These are phyloP conservation scores for Boletus rex-veris DNA, from an alignment of 768 basidiomycete genomes.

Conservation along the genomic window DNA sequence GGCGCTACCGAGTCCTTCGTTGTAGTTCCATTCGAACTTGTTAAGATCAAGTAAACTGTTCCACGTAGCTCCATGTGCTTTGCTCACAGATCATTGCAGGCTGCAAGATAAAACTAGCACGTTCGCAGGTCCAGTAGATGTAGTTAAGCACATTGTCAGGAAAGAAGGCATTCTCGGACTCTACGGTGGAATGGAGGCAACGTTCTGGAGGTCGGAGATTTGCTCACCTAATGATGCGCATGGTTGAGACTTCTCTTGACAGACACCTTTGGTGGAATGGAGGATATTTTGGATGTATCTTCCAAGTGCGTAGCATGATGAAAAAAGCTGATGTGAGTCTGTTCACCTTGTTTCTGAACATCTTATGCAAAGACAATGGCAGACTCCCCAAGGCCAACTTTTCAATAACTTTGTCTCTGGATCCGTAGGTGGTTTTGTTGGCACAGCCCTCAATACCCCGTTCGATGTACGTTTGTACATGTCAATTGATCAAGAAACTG, in stretches of 20 bases:
- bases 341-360: background rate
- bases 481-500: background rate
- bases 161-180: slow-evolving; percentile 82
- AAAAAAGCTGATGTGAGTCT: slow-evolving; percentile 77
- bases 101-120: slow-evolving; percentile 92
- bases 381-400: slow-evolving; percentile 68
- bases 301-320: slow-evolving; percentile 73
- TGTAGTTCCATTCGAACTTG: slow-evolving; percentile 95
- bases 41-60: slow-evolving; percentile 68
- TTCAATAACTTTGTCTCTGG: slow-evolving; percentile 94
- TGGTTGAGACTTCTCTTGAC: background rate
- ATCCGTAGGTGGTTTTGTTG: slow-evolving; percentile 82
- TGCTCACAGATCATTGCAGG: slow-evolving; percentile 34
- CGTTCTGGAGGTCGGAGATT: slow-evolving; percentile 80
- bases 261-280: slow-evolving; percentile 92
- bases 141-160: slow-evolving; percentile 72
- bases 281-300: slow-evolving; percentile 93
- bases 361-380: background rate
- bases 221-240: background rate
- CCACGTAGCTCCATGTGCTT: background rate
- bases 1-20: slow-evolving; percentile 96
- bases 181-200: slow-evolving; percentile 95
- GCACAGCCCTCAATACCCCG: slow-evolving; percentile 90
- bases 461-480: slow-evolving; percentile 42
- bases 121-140: slow-evolving; percentile 89